Percentiles rank a stretch among this genome's conserved stretches.
These are phyloP conservation scores for Fraxinus velutina DNA, from an alignment of 305 asterid genomes.

Conservation along the genomic window DNA sequence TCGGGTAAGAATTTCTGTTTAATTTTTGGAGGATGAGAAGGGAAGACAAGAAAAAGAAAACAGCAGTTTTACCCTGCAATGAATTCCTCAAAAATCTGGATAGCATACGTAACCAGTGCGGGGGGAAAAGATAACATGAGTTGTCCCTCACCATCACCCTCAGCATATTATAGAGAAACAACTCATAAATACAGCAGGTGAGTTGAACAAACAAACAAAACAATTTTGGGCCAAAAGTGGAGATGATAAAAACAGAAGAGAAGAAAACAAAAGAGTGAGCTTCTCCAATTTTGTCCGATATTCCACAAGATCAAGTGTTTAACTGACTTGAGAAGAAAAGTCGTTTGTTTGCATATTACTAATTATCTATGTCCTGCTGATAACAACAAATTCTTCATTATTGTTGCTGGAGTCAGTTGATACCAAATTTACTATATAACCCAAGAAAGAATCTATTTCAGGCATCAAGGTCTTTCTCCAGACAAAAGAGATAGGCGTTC, in stretches of 20 bases:
- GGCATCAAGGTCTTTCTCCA: not conserved
- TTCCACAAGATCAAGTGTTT: not conserved
- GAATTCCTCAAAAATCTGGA: not conserved
- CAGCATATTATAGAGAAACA: not conserved
- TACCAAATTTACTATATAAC: not conserved
- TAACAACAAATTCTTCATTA: not conserved
- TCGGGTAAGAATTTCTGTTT: not conserved
- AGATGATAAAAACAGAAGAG: not conserved
- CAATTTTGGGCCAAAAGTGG: not conserved
- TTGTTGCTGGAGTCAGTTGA: not conserved
- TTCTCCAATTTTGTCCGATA: not conserved
- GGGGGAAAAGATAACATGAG: not conserved
- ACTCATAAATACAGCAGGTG: not conserved
- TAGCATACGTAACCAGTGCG: not conserved
- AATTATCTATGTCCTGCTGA: not conserved
- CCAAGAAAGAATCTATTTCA: not conserved
- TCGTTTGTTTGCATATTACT: not conserved
- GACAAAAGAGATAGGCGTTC: not conserved
- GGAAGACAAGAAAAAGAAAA: not conserved
- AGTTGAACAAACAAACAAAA: slow-evolving; percentile 2
- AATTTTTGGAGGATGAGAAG: not conserved
- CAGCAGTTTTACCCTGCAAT: not conserved
- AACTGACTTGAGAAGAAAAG: not conserved
- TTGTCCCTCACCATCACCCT: not conserved
- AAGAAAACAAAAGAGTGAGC: not conserved